Percentiles rank a stretch among this genome's conserved stretches.
Evolutionary conservation across 768 basidiomycete species (phyloP).

Genomic region (Agrocybe praecox): DNA sequence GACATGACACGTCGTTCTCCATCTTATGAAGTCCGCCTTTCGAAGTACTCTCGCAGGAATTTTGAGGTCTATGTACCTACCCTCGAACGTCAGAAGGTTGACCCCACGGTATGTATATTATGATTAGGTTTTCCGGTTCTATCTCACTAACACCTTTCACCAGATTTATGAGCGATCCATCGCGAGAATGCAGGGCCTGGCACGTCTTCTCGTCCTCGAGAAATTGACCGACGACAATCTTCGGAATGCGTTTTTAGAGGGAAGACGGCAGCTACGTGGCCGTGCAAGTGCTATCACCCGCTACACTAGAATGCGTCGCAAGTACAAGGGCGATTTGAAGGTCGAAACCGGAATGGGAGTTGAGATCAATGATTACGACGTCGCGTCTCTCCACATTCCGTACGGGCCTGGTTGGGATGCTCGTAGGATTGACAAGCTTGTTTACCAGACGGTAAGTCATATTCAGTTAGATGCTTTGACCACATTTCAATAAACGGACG

Average conservation of each 20-base stretch:
- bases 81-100: conserved; percentile 50
- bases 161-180: conserved; percentile 67
- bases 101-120: conserved; percentile 51
- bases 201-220: conserved; percentile 63
- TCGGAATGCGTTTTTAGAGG: conserved; percentile 48
- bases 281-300: conserved; percentile 37
- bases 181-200: conserved; percentile 56
- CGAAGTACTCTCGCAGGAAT: conserved; percentile 56
- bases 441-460: conserved; percentile 42
- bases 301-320: conserved; percentile 34
- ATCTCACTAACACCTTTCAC: background rate
- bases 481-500: background rate
- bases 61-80: conserved; percentile 62
- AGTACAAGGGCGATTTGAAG: conserved; percentile 61
- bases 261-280: conserved; percentile 51
- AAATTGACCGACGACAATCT: conserved; percentile 47
- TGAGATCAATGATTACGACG: conserved; percentile 63
- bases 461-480: no score
- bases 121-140: background rate
- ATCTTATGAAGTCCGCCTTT: conserved; percentile 63
- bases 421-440: conserved; percentile 54
- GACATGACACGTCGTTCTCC: conserved; percentile 66
- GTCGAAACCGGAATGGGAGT: conserved; percentile 40
- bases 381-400: conserved; percentile 56
- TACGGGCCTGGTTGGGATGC: conserved; percentile 67